Evolutionary conservation across 208 protist genomes (phyloP), one percentile per base, ranked within the genome.

Genomic region (Trypanosomatidae sp.): DNA sequence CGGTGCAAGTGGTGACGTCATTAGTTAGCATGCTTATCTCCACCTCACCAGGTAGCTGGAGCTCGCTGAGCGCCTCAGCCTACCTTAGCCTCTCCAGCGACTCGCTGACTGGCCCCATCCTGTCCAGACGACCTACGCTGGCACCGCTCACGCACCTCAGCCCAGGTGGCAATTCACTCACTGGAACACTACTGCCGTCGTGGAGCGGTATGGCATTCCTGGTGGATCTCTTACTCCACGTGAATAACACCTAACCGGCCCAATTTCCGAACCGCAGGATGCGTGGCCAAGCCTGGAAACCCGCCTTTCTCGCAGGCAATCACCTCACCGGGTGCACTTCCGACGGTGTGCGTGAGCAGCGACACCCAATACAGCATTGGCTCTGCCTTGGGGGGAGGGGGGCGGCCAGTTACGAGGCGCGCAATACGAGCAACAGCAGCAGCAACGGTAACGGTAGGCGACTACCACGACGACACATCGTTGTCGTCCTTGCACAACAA

Each of bases 391-490:
- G 36, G 36, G 36, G 36, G 36, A 2, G 33, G 33, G 33, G 33
- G 33, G 33, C 36, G 36, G 36, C 36, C 3, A 39, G 36, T 39
- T 39, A 39, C 36, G 36, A 39, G 36, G 49, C 49, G 22, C 19
- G n/a, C 55, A n/a, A 36, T 36, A 60, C 25, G 25, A 60, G 55
- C 55, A 60, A 25, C 55, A 60, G 55, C 55, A 8, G 55, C 55
- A 28, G 55, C 55, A 39, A 6, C 36, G 3, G 36, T 6, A 39
- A 39, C 36, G 36, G 36, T 39, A 39, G 3, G 36, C 36, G 36
- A 39, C 36, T 6, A 39, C 36, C 36, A 39, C 36, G 36, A 39
- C 36, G 36, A 39, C 30, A 30, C 59, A 36, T 43, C 59, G 25
- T 46, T 19, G 36, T 39, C 59, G 33, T 36, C 12, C 33, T 36